Evolutionary conservation across 2,329 filamentous ascomycete species (phyloP).

Genomic region (Fusarium tupiense): DNA sequence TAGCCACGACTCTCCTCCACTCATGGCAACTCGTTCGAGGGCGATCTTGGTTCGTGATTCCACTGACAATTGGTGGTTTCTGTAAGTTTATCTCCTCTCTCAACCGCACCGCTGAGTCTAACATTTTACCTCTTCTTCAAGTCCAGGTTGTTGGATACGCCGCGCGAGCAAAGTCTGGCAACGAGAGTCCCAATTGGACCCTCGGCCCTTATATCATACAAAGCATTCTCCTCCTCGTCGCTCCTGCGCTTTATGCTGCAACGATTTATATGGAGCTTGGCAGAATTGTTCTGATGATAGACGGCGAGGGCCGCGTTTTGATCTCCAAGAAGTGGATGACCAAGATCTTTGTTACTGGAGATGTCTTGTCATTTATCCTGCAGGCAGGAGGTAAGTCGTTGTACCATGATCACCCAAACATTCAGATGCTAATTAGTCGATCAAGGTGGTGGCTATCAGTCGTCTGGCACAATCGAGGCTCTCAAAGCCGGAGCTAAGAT

Average conservation of each 20-base stretch:
- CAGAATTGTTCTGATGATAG: background rate
- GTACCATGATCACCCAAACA: rapidly evolving
- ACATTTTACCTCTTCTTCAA: rapidly evolving
- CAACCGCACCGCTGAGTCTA: too few relatives aligned
- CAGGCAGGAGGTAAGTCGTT: slow-evolving; percentile 14
- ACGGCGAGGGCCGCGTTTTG: background rate
- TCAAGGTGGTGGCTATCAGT: background rate
- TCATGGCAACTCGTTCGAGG: background rate
- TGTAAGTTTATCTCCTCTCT: background rate
- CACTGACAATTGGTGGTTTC: background rate
- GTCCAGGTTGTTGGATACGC: slow-evolving; percentile 3
- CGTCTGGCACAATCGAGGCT: slow-evolving; percentile 44
- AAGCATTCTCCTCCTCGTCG: background rate
- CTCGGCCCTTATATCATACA: slow-evolving; percentile 3
- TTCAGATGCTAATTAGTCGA: background rate
- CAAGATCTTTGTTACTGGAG: slow-evolving; percentile 29
- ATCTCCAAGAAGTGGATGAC: slow-evolving; percentile 27
- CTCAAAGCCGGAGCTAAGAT: slow-evolving; percentile 53
- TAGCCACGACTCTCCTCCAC: background rate
- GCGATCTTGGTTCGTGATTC: slow-evolving; percentile 3
- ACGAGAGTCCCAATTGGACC: background rate
- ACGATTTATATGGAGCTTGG: slow-evolving; percentile 7
- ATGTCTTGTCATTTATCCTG: slow-evolving; percentile 24
- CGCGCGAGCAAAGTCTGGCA: background rate
- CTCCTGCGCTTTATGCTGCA: background rate